Base-by-base conservation (phyloP, 345 rosid genomes). In the Crucihimalaya himalaica region DNA sequence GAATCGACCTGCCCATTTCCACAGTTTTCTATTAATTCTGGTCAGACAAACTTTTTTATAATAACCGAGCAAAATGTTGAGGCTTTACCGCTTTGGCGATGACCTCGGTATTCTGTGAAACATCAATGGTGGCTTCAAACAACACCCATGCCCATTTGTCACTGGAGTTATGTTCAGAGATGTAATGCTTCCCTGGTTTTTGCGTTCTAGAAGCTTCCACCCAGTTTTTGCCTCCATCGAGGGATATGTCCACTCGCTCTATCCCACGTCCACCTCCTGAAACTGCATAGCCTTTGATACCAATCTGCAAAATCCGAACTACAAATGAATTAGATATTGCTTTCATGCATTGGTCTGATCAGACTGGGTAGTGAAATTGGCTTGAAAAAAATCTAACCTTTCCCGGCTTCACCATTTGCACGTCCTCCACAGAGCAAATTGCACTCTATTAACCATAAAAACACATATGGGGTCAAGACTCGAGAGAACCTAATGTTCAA, bases 221-320 rank as follows among this genome's bases (percentile, higher is more conserved):
- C 99, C 98, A 95, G 69, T 77, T 88, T 83, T 86, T 88, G 32
- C 99, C 96, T 43, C 99, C 96, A 75, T 95, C 97, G 4, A 88
- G 52, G 16, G 99, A 95, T 63, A 92, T 82, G 80, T 95, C 98
- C 48, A 95, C 86, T 74, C 99, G 82, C 80, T 95, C 99, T 70
- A 94, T 94, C 63, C 98, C 98, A 0, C 98, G 96, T 18, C 98
- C 98, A 71, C 99, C 99, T 83, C 99, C 99, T 32, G 98, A 89
- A 50, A 69, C 87, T 3, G 97, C 98, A 79, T 95, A 95, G 54
- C 99, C 97, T 66, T 85, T 82, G 35, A 95, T 79, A 67, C 72
- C 85, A 57, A 90, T 86, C 99, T 95, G 85, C 67, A 69, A 11
- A 51, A 47, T 8, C 19, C 70, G 40, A 46, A 32, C 31, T 13